A percentile compares a stretch with the other conserved stretches of the same genome.
Evolutionary conservation across 805 yeast species (phyloP).

Genomic region (Pichia californica): DNA sequence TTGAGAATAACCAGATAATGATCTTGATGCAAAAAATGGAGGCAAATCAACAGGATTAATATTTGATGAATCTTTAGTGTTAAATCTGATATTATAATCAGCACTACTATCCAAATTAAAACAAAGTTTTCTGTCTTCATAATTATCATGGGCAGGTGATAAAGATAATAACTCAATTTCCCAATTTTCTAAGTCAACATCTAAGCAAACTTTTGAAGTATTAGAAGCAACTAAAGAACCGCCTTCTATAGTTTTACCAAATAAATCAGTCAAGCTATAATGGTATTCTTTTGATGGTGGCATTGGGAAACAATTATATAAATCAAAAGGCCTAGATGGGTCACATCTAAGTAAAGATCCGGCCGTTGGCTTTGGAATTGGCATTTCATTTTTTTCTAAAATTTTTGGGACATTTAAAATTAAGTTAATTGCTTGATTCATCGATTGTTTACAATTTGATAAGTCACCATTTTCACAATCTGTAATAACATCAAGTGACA

Average conservation of each 20-base stretch:
- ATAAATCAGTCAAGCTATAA: conserved; percentile 57
- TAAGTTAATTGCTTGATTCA: conserved; percentile 64
- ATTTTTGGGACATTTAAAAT: conserved; percentile 67
- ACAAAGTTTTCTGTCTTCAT: conserved; percentile 17
- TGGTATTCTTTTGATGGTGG: conserved; percentile 40
- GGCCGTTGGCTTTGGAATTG: conserved; percentile 75
- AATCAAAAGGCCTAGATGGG: conserved; percentile 45
- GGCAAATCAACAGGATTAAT: conserved; percentile 39
- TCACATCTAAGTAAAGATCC: conserved; percentile 75
- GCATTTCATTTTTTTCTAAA: conserved; percentile 54
- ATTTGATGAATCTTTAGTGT: conserved; percentile 39
- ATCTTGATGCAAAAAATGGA: conserved; percentile 71
- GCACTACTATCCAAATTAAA: conserved; percentile 19
- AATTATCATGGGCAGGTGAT: not conserved
- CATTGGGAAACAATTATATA: conserved; percentile 74
- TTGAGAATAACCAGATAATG: conserved; percentile 87
- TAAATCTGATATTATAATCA: conserved; percentile 34
- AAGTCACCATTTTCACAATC: conserved; percentile 34
- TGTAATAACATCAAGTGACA: conserved; percentile 76
- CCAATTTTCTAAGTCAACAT: conserved; percentile 41
- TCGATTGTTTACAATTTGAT: conserved; percentile 39
- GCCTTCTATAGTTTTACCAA: conserved; percentile 63
- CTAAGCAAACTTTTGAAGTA: conserved; percentile 39
- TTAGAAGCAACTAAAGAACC: conserved; percentile 49
- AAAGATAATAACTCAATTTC: conserved; percentile 17